phyloP scores from a whole-genome alignment of 2,329 filamentous ascomycete genomes.

The Epichloe sp. region DNA sequence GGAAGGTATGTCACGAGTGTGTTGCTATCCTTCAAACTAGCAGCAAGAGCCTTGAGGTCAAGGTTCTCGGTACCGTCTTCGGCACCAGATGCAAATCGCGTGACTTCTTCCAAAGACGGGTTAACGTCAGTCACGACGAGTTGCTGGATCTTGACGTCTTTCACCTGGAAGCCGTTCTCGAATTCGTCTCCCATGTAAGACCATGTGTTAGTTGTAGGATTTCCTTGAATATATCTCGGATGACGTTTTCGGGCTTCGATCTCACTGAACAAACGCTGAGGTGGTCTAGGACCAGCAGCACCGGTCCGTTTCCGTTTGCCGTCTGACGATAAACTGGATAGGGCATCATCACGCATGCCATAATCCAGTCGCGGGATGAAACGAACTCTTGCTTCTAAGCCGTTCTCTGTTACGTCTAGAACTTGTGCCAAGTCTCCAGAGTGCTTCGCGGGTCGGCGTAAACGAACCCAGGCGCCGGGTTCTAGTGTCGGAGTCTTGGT shows the following conservation, averaged over 20 bases:
- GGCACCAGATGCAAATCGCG: slow-evolving; percentile 76
- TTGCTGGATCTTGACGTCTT: slow-evolving; percentile 82
- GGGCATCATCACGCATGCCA: slow-evolving; percentile 64
- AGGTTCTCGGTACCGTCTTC: slow-evolving; percentile 91
- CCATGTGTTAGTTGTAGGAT: slow-evolving; percentile 69
- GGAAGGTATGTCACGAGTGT: slow-evolving; percentile 75
- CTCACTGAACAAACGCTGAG: slow-evolving; percentile 86
- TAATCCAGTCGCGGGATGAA: slow-evolving; percentile 90
- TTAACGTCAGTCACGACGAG: slow-evolving; percentile 83
- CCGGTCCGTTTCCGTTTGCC: slow-evolving; percentile 69
- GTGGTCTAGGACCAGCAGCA: slow-evolving; percentile 55
- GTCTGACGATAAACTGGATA: slow-evolving; percentile 33
- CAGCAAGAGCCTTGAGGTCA: slow-evolving; percentile 79
- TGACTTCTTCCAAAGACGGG: slow-evolving; percentile 86
- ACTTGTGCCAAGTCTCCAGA: slow-evolving; percentile 84
- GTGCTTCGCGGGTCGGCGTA: slow-evolving; percentile 69
- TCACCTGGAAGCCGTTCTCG: slow-evolving; percentile 83
- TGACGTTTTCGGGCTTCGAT: slow-evolving; percentile 83
- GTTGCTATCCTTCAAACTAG: slow-evolving; percentile 75
- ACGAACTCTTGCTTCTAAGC: slow-evolving; percentile 72
- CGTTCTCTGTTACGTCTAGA: slow-evolving; percentile 84
- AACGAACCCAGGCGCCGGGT: slow-evolving; percentile 82
- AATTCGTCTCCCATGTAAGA: slow-evolving; percentile 82
- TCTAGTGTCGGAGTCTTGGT: slow-evolving; percentile 75
- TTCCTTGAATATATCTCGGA: slow-evolving; percentile 47